Conservation (phyloP, 1,139 yeast species). For the Zhuliangozyma parablackwelliae region DNA sequence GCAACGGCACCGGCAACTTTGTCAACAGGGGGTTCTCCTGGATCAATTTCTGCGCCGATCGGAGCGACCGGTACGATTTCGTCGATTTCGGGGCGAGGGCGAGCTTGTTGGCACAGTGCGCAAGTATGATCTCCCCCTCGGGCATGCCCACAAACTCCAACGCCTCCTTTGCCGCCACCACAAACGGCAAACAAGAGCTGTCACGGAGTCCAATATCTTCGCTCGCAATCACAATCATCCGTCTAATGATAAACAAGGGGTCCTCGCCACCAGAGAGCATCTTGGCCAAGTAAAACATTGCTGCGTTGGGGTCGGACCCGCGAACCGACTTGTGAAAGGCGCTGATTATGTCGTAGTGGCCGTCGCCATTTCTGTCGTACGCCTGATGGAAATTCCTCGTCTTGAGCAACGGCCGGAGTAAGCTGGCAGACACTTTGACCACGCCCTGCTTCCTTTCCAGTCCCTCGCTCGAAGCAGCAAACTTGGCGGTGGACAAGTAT, state of each 20-base stretch:
- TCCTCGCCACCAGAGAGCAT: constrained; percentile 94
- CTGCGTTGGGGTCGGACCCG: constrained; percentile 86
- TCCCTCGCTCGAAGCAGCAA: constrained; percentile 10
- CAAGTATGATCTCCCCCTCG: constrained; percentile 85
- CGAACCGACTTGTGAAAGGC: constrained; percentile 90
- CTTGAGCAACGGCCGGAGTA: constrained; percentile 35
- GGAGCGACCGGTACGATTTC: constrained; percentile 75
- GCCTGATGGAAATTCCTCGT: constrained; percentile 49
- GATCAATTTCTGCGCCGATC: constrained; percentile 56
- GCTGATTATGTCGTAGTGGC: constrained; percentile 90
- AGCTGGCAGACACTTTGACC: constrained; percentile 27
- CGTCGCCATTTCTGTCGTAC: constrained; percentile 86
- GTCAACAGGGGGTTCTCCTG: constrained; percentile 60
- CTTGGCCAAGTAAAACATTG: constrained; percentile 76
- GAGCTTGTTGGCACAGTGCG: constrained; percentile 86
- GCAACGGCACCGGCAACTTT: constrained; percentile 66
- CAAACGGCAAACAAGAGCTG: constrained; percentile 80
- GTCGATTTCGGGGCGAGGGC: constrained; percentile 86
- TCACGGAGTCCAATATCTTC: constrained; percentile 87
- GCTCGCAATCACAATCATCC: constrained; percentile 90
- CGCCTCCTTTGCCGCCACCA: constrained; percentile 80
- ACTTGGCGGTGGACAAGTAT: constrained; percentile 33
- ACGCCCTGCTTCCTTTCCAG: constrained; percentile 20
- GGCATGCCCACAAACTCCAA: constrained; percentile 95
- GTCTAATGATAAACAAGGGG: constrained; percentile 83